Conservation (phyloP, 2,329 filamentous ascomycete genomes). For the Colletotrichum noveboracense region DNA sequence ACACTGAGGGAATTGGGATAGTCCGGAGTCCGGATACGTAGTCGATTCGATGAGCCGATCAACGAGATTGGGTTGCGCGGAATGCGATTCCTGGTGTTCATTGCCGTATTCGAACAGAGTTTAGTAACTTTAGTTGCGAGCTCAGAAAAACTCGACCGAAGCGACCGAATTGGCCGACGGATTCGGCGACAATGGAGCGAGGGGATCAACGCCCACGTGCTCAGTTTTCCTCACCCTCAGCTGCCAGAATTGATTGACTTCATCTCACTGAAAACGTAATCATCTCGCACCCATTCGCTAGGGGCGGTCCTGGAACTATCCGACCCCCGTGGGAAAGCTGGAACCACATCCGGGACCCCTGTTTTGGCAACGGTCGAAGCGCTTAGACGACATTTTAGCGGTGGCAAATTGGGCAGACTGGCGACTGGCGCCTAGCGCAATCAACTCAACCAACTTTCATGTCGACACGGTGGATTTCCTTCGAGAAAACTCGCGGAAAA, state of each 20-base stretch:
- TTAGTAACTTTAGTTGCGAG: background rate
- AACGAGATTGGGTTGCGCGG: background rate
- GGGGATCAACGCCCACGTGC: background rate
- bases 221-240: background rate
- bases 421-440: background rate
- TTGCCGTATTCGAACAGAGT: background rate
- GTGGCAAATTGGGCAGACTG: constrained; percentile 2
- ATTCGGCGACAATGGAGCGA: background rate
- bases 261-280: background rate
- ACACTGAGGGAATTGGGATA: background rate
- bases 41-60: background rate
- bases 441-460: background rate
- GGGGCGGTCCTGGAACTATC: background rate
- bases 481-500: background rate
- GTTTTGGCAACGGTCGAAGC: background rate
- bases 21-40: background rate
- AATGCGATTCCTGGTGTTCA: background rate
- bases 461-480: background rate
- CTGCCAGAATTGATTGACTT: background rate
- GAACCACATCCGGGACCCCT: background rate
- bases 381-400: background rate
- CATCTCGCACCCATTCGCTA: background rate
- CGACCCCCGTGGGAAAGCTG: background rate
- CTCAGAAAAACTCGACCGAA: background rate
- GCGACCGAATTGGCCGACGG: background rate